Evolutionary conservation across 371 early-diverging fungal species (phyloP).

Genomic region (Rhizopus delemar): DNA sequence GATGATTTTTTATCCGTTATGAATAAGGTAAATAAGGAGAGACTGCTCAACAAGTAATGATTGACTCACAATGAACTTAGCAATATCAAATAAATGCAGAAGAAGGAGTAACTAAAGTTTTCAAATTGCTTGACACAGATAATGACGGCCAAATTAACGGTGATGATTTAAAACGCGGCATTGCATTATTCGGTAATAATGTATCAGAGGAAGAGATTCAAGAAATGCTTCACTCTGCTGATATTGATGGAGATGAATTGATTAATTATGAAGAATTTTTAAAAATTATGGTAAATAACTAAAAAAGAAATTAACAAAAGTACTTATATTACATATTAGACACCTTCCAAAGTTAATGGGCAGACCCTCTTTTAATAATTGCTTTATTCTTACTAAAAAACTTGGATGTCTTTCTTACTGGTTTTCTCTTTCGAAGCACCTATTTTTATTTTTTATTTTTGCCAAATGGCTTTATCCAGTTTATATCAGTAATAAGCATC

Average conservation of each 20-base stretch:
- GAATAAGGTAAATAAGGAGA: conserved; percentile 20
- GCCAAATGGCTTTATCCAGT: no score
- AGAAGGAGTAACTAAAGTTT: conserved; percentile 29
- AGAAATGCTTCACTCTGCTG: conserved; percentile 81
- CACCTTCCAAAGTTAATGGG: conserved; percentile 37
- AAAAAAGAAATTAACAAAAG: neutral
- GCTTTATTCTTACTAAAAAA: no score
- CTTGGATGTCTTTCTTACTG: no score
- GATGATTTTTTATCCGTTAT: conserved; percentile 28
- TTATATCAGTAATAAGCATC: no score
- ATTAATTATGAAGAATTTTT: conserved; percentile 93
- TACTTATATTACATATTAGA: neutral
- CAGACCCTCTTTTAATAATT: conserved; percentile 17
- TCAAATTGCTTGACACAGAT: conserved; percentile 36
- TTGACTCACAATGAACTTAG: conserved; percentile 7
- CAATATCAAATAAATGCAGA: conserved; percentile 40
- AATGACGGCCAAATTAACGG: conserved; percentile 38
- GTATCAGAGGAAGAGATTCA: conserved; percentile 69
- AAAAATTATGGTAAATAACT: conserved; percentile 72
- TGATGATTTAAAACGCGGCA: conserved; percentile 36
- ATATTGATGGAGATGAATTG: conserved; percentile 83
- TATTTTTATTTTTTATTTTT: no score
- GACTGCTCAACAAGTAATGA: neutral
- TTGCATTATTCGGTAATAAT: conserved; percentile 55
- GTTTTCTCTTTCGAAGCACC: no score